Conservation (phyloP, 176 grass and related monocot species). For the Cymbopogon citratus region DNA sequence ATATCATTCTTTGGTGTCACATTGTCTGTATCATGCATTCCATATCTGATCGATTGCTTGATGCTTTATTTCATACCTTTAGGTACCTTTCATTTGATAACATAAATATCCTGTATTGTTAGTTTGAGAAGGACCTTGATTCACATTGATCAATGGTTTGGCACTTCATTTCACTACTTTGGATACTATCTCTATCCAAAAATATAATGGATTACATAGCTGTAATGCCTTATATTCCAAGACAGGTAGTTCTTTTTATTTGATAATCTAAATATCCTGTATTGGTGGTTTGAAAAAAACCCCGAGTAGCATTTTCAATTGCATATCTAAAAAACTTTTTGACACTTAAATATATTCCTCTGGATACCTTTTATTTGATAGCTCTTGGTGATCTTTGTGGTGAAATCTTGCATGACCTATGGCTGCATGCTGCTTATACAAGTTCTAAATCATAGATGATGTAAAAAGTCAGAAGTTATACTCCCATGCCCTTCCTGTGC, state of each 20-base stretch:
- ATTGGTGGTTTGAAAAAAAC: not conserved
- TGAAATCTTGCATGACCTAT: not conserved
- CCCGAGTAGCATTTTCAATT: not conserved
- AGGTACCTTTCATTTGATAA: not conserved
- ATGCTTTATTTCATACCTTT: not conserved
- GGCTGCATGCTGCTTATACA: not conserved
- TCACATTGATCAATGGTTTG: not conserved
- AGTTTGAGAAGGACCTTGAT: not conserved
- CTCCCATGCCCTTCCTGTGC: not conserved
- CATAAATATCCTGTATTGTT: not conserved
- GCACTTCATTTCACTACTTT: not conserved
- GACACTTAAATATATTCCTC: not conserved
- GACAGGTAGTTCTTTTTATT: not conserved
- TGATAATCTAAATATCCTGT: not conserved
- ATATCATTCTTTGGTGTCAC: not conserved
- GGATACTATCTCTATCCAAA: too few relatives aligned
- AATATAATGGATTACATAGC: not conserved
- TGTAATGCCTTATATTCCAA: too few relatives aligned
- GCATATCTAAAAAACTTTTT: not conserved
- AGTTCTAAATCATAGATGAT: not conserved
- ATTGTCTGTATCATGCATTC: not conserved
- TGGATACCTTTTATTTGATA: not conserved
- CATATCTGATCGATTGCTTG: not conserved
- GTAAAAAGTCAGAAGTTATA: not conserved
- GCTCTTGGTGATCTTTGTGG: not conserved